These are phyloP conservation scores for Steccherinum ochraceum DNA, from an alignment of 768 basidiomycete genomes.

Conservation along the genomic window DNA sequence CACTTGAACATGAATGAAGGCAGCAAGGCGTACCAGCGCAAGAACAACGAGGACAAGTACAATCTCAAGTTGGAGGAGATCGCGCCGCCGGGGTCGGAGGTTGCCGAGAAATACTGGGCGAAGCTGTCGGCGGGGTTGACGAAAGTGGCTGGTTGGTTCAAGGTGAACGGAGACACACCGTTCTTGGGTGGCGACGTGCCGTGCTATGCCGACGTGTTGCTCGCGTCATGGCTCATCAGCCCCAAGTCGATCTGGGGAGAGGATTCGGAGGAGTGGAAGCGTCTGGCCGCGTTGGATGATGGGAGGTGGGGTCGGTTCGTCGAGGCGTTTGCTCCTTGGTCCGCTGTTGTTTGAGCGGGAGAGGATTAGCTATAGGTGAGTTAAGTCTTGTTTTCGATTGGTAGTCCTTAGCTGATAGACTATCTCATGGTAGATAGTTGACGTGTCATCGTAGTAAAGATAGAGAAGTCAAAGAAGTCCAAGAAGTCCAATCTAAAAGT, in stretches of 20 bases:
- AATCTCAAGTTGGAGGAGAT: too few species aligned
- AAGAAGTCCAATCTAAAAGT: too few species aligned
- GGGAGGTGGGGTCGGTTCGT: constrained; percentile 31
- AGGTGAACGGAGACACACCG: not conserved
- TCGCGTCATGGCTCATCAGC: constrained; percentile 31
- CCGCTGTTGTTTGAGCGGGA: too few species aligned
- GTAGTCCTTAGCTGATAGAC: too few species aligned
- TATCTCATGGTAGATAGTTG: too few species aligned
- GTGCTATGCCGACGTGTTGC: constrained; percentile 28
- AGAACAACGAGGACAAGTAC: constrained; percentile 24
- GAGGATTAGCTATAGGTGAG: too few species aligned
- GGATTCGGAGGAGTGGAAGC: constrained; percentile 27
- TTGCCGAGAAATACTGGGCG: constrained; percentile 23
- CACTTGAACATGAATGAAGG: not conserved
- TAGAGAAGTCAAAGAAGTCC: too few species aligned
- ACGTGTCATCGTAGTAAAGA: too few species aligned
- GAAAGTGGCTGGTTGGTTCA: not conserved
- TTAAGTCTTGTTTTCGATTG: too few species aligned
- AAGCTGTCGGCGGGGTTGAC: not conserved
- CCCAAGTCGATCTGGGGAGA: constrained; percentile 21
- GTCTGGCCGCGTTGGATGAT: constrained; percentile 28
- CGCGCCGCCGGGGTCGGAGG: too few species aligned
- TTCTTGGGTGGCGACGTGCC: constrained; percentile 19
- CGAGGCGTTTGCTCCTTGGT: too few species aligned
- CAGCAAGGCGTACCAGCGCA: constrained; percentile 24